phyloP scores from a whole-genome alignment of 768 basidiomycete genomes.

The Kwoniella sp. region DNA sequence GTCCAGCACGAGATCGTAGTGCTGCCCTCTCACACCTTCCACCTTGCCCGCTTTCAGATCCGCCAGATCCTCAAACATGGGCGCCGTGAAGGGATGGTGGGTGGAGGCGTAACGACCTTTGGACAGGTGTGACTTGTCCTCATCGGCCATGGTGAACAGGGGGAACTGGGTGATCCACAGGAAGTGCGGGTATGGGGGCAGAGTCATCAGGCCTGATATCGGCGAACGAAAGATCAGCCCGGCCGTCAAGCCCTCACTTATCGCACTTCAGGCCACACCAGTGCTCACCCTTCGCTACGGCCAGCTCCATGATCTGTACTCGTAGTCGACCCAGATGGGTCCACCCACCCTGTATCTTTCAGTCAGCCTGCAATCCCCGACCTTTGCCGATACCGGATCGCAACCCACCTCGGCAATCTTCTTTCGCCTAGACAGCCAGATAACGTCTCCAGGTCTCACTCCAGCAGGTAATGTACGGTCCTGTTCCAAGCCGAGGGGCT shows the following conservation, averaged over 20 bases:
- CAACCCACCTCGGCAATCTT: slow-evolving; percentile 45
- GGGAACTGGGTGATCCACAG: slow-evolving; percentile 96
- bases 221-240: too few relatives aligned
- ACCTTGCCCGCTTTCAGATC: slow-evolving; percentile 68
- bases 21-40: slow-evolving; percentile 72
- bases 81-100: slow-evolving; percentile 95
- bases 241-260: too few relatives aligned
- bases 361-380: background rate
- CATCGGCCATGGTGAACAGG: slow-evolving; percentile 77
- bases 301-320: slow-evolving; percentile 62
- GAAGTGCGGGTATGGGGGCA: slow-evolving; percentile 67
- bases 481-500: slow-evolving; percentile 29
- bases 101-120: slow-evolving; percentile 85
- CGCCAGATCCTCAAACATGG: slow-evolving; percentile 82
- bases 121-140: slow-evolving; percentile 79
- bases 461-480: slow-evolving; percentile 35
- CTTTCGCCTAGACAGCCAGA: slow-evolving; percentile 48
- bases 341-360: slow-evolving; percentile 67
- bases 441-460: slow-evolving; percentile 43
- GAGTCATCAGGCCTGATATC: slow-evolving; percentile 57
- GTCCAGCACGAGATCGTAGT: slow-evolving; percentile 92
- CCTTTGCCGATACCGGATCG: background rate
- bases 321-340: slow-evolving; percentile 69
- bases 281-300: slow-evolving; percentile 60
- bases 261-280: background rate